phyloP scores from a whole-genome alignment of 2,329 filamentous ascomycete species.

The Basipetospora sp. region DNA sequence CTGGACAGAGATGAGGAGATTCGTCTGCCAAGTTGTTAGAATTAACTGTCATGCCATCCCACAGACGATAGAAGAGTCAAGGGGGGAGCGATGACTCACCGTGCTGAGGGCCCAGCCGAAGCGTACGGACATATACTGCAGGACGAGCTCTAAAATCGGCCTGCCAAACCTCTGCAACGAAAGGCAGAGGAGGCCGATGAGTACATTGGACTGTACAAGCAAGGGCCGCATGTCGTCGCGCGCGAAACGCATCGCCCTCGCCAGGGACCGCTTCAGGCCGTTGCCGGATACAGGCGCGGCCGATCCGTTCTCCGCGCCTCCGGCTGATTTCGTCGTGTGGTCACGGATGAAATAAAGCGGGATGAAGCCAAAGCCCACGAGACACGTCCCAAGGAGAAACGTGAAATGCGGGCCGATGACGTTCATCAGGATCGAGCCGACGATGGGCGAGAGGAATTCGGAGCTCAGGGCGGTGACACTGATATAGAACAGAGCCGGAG shows the following conservation, averaged over 20 bases:
- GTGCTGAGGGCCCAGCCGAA: constrained; percentile 8
- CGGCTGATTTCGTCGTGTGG: background rate
- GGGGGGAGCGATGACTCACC: constrained; percentile 2
- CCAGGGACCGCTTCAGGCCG: background rate
- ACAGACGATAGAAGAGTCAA: no score
- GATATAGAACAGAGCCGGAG: constrained; percentile 6
- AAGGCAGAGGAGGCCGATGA: constrained; percentile 5
- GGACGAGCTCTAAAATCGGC: constrained; percentile 6
- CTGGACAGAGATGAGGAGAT: constrained; percentile 7
- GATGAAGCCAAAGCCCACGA: constrained; percentile 3
- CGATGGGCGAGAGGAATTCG: constrained; percentile 6
- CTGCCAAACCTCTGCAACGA: constrained; percentile 3
- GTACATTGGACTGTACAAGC: constrained; percentile 1
- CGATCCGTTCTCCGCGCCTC: background rate
- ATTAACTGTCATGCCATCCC: no score
- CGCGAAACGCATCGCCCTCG: constrained; percentile 5
- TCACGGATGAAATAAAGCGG: constrained; percentile 5
- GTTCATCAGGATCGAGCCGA: constrained; percentile 5
- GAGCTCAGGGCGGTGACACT: constrained; percentile 2
- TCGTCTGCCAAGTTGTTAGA: constrained; percentile 2
- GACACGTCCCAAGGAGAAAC: constrained; percentile 4
- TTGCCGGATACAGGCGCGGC: background rate
- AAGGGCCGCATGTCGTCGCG: constrained; percentile 6
- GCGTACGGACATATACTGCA: constrained; percentile 9
- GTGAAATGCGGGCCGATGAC: constrained; percentile 6